Evolutionary conservation across 192 early-diverging fungal genomes (phyloP).

Genomic region (Linnemannia exigua): DNA sequence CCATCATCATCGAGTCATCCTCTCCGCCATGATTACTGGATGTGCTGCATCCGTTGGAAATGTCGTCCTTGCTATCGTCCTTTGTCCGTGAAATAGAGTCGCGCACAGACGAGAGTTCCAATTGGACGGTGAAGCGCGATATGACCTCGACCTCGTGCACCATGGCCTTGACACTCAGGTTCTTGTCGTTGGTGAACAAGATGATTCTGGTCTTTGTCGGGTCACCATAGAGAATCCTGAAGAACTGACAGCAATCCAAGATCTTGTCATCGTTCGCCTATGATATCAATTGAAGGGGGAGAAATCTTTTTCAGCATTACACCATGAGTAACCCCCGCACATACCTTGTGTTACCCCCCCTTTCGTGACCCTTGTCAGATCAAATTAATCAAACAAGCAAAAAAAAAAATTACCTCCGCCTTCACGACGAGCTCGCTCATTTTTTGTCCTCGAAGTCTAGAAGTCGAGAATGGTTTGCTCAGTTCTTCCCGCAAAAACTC

Average conservation of each 20-base stretch:
- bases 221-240: slow-evolving; percentile 45
- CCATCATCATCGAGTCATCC: slow-evolving; percentile 22
- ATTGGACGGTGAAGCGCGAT: slow-evolving; percentile 37
- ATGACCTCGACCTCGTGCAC: slow-evolving; percentile 63
- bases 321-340: no score
- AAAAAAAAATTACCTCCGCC: not conserved
- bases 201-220: slow-evolving; percentile 32
- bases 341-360: no score
- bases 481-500: slow-evolving; percentile 63
- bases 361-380: not conserved
- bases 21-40: not conserved
- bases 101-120: slow-evolving; percentile 20
- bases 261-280: slow-evolving; percentile 69
- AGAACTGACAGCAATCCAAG: slow-evolving; percentile 70
- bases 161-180: slow-evolving; percentile 70
- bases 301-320: not conserved
- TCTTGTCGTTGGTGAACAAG: slow-evolving; percentile 71
- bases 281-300: not conserved
- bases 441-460: slow-evolving; percentile 64
- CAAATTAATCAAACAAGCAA: not conserved
- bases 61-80: not conserved
- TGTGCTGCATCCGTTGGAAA: not conserved
- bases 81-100: slow-evolving; percentile 14
- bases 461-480: slow-evolving; percentile 14
- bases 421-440: slow-evolving; percentile 59